Evolutionary conservation across 2,329 filamentous ascomycete genomes (phyloP).

Genomic region (Epichloe sp.): DNA sequence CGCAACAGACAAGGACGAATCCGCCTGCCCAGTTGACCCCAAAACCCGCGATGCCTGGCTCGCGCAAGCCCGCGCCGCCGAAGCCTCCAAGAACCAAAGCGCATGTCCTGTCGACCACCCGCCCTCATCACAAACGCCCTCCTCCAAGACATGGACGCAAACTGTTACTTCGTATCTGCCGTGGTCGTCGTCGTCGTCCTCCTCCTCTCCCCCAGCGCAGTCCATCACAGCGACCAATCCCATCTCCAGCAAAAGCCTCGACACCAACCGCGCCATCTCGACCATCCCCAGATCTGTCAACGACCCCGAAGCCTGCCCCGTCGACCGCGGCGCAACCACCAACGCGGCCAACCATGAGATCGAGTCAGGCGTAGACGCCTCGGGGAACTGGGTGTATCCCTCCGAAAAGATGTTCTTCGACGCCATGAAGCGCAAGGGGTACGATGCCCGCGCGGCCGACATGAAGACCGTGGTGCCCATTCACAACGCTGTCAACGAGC

Average conservation of each 20-base stretch:
- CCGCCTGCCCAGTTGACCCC: slow-evolving; percentile 76
- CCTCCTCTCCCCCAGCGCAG: slow-evolving; percentile 8
- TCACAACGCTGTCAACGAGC: slow-evolving; percentile 96
- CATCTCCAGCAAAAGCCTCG: slow-evolving; percentile 30
- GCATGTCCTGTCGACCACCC: slow-evolving; percentile 22
- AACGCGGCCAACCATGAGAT: slow-evolving; percentile 69
- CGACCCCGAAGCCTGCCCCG: slow-evolving; percentile 22
- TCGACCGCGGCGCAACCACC: slow-evolving; percentile 32
- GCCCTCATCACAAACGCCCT: slow-evolving; percentile 5
- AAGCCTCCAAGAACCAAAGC: slow-evolving; percentile 13
- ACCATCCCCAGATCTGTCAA: slow-evolving; percentile 56
- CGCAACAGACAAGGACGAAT: slow-evolving; percentile 10
- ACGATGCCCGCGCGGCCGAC: slow-evolving; percentile 56
- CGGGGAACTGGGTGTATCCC: slow-evolving; percentile 94
- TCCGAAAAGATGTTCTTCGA: slow-evolving; percentile 97
- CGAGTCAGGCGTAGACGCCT: slow-evolving; percentile 59
- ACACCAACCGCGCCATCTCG: slow-evolving; percentile 59
- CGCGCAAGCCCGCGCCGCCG: slow-evolving; percentile 35
- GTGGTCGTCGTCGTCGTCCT: slow-evolving; percentile 21
- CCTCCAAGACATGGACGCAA: slow-evolving; percentile 30
- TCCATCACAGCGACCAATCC: slow-evolving; percentile 4
- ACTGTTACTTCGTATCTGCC: slow-evolving; percentile 29
- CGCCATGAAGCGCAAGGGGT: slow-evolving; percentile 80
- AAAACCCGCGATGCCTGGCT: slow-evolving; percentile 83
- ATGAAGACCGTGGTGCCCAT: slow-evolving; percentile 92